A percentile compares a stretch with the other conserved stretches of the same genome.
Conservation (phyloP, 1,284 basidiomycete species). For the Rhodotorula sp. region DNA sequence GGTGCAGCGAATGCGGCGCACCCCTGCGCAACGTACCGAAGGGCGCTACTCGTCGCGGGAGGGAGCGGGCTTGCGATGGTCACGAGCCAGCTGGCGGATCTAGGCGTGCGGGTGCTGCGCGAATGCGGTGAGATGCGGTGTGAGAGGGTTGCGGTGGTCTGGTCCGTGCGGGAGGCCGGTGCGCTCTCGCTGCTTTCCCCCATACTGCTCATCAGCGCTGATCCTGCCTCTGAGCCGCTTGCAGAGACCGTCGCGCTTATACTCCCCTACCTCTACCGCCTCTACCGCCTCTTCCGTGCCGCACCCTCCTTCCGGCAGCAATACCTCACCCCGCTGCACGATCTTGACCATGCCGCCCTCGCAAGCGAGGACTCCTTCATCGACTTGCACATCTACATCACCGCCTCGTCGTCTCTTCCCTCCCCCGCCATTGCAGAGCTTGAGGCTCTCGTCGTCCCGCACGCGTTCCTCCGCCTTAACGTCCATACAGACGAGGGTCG, state of each 20-base stretch:
- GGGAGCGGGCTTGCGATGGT: slow-evolving; percentile 29
- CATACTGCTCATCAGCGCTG: not conserved
- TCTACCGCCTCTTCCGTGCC: not conserved
- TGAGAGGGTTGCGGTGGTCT: slow-evolving; percentile 24
- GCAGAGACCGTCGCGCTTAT: slow-evolving; percentile 6
- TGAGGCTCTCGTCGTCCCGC: not conserved
- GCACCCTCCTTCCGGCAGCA: not conserved
- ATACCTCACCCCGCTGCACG: not conserved
- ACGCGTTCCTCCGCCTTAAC: not conserved
- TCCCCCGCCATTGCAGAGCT: not conserved
- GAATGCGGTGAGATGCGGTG: not conserved
- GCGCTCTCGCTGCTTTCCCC: not conserved
- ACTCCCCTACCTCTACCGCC: slow-evolving; percentile 4
- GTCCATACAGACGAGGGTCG: slow-evolving; percentile 4
- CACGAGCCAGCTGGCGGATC: slow-evolving; percentile 28
- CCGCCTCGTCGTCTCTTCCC: not conserved
- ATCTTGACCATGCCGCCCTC: not conserved
- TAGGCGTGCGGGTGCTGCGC: slow-evolving; percentile 7
- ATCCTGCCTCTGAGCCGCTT: no score
- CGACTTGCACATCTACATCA: slow-evolving; percentile 25
- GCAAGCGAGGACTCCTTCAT: not conserved
- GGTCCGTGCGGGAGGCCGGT: slow-evolving; percentile 25
- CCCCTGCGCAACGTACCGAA: slow-evolving; percentile 5
- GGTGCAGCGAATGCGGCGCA: slow-evolving; percentile 1
- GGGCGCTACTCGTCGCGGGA: slow-evolving; percentile 29